A percentile compares a stretch with the other conserved stretches of the same genome.
phyloP scores from a whole-genome alignment of 352 stramenopile species.

The Phytopythium delawarense region DNA sequence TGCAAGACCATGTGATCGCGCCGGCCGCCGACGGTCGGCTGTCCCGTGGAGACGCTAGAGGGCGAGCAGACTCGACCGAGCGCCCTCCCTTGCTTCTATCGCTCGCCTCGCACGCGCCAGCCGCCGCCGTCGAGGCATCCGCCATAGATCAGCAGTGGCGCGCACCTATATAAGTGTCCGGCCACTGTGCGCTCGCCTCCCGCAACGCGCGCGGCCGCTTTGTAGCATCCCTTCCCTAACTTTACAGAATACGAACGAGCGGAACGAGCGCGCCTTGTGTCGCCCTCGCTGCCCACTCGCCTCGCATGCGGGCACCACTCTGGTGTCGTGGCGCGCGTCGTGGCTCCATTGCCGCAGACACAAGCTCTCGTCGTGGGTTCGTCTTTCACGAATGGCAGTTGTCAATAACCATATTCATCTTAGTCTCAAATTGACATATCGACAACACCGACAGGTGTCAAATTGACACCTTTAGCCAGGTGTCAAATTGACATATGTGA shows the following conservation, averaged over 20 bases:
- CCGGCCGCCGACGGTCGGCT: background rate
- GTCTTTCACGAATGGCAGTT: no score
- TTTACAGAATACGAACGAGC: background rate
- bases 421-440: no score
- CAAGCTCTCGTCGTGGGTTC: no score
- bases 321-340: no score
- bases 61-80: background rate
- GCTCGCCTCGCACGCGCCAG: background rate
- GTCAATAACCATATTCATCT: no score
- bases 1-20: constrained; percentile 58
- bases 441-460: no score
- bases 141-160: background rate
- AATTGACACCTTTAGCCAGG: no score
- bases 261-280: no score
- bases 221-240: background rate
- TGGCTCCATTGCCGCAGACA: no score
- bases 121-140: background rate
- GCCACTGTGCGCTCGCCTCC: background rate
- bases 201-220: background rate
- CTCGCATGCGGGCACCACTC: no score
- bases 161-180: background rate
- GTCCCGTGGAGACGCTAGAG: background rate
- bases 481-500: no score
- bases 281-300: no score
- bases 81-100: background rate